These are phyloP conservation scores for Aspergillus ochraceus DNA, from an alignment of 2,329 filamentous ascomycete genomes.

Conservation along the genomic window DNA sequence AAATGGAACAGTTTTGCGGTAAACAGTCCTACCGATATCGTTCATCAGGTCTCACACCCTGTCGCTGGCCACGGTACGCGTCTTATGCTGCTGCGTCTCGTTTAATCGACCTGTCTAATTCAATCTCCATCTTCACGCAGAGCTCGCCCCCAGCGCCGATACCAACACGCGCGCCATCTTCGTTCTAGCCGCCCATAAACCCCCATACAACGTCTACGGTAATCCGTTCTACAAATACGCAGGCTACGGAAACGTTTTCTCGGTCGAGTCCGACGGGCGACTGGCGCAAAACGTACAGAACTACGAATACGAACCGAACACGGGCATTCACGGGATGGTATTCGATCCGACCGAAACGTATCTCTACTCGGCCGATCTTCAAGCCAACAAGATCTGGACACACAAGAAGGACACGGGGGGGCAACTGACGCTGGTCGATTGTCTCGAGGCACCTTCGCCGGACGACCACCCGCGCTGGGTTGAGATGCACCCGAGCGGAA, in stretches of 20 bases:
- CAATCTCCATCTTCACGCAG: constrained; percentile 41
- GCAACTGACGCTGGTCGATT: constrained; percentile 67
- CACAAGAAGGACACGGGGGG: constrained; percentile 70
- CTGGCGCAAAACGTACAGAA: constrained; percentile 46
- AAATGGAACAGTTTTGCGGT: constrained; percentile 85
- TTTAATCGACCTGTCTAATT: not conserved
- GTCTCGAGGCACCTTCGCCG: constrained; percentile 67
- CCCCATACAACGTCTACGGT: constrained; percentile 81
- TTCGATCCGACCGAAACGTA: constrained; percentile 47
- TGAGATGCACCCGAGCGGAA: constrained; percentile 74
- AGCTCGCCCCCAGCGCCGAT: constrained; percentile 64
- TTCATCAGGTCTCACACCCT: constrained; percentile 71
- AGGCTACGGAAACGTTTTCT: constrained; percentile 72
- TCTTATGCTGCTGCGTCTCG: not conserved
- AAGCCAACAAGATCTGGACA: constrained; percentile 66
- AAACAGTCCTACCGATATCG: constrained; percentile 71
- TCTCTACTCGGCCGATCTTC: constrained; percentile 51
- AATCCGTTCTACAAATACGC: constrained; percentile 89
- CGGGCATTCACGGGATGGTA: constrained; percentile 51
- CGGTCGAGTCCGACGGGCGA: constrained; percentile 43
- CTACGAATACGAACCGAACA: constrained; percentile 46
- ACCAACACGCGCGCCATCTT: constrained; percentile 90
- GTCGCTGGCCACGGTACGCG: constrained; percentile 72
- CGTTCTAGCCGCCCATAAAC: constrained; percentile 73
- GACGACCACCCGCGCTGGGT: constrained; percentile 86